phyloP scores from a whole-genome alignment of 1,139 yeast genomes.

The Yamadazyma sp. region DNA sequence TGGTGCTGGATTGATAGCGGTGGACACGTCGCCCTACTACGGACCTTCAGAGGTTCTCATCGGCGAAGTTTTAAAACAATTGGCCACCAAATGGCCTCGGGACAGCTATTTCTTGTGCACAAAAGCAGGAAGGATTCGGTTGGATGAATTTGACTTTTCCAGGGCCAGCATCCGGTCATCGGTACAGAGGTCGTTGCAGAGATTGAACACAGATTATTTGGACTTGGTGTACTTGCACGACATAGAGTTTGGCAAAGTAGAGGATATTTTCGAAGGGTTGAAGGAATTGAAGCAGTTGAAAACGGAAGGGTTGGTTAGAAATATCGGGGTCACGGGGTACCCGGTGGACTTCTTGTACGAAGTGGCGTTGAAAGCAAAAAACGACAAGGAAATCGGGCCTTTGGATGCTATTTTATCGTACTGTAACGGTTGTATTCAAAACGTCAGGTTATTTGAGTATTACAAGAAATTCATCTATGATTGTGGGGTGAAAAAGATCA shows the following conservation, averaged over 20 bases:
- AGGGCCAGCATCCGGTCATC: conserved; percentile 59
- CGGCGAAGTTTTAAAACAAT: conserved; percentile 60
- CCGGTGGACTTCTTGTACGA: conserved; percentile 69
- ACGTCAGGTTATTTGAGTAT: conserved; percentile 53
- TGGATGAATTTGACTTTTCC: conserved; percentile 74
- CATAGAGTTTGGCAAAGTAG: conserved; percentile 71
- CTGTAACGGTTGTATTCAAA: conserved; percentile 82
- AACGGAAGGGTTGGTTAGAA: conserved; percentile 58
- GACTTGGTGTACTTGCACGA: conserved; percentile 89
- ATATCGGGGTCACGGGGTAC: conserved; percentile 85
- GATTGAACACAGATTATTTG: conserved; percentile 66
- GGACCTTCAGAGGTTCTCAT: conserved; percentile 81
- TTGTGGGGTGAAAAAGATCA: conserved; percentile 55
- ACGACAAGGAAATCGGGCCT: conserved; percentile 39
- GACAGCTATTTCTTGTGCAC: conserved; percentile 73
- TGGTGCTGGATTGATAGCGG: conserved; percentile 65
- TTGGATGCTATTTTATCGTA: conserved; percentile 79
- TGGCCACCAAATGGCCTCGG: conserved; percentile 50
- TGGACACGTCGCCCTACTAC: conserved; percentile 92
- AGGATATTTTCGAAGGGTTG: conserved; percentile 61
- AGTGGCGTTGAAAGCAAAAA: conserved; percentile 40
- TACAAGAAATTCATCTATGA: conserved; percentile 49
- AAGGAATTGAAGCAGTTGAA: conserved; percentile 59
- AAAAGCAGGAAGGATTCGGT: conserved; percentile 76
- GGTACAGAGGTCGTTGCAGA: conserved; percentile 60